Percentiles rank a stretch among this genome's conserved stretches.
Conservation (phyloP, 148 eudicot genomes). For the Spergularia marina region DNA sequence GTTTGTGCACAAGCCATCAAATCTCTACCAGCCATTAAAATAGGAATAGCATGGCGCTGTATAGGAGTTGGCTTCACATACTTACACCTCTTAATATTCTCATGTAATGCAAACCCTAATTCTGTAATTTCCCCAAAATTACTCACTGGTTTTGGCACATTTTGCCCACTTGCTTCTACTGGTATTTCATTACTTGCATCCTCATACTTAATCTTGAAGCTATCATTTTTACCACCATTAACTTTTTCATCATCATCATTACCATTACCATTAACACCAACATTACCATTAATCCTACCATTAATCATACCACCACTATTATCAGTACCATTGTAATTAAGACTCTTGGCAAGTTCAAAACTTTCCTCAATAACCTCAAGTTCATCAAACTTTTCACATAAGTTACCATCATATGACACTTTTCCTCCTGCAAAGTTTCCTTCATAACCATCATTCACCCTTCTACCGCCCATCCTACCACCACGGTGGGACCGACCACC, state of each 20-base stretch:
- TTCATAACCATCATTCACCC: not conserved
- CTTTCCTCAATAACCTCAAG: slow-evolving; percentile 29
- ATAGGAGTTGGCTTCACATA: slow-evolving; percentile 73
- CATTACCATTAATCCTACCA: not conserved
- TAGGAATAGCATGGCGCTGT: slow-evolving; percentile 71
- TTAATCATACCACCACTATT: not conserved
- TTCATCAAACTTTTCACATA: slow-evolving; percentile 35
- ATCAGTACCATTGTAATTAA: slow-evolving; percentile 18
- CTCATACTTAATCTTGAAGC: slow-evolving; percentile 17
- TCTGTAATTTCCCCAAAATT: slow-evolving; percentile 49
- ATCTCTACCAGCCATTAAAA: slow-evolving; percentile 64
- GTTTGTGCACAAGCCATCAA: slow-evolving; percentile 95
- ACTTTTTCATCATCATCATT: not conserved
- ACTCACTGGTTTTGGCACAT: slow-evolving; percentile 43
- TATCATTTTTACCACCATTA: not conserved
- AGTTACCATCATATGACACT: not conserved
- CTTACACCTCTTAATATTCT: slow-evolving; percentile 69
- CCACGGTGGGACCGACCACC: slow-evolving; percentile 2
- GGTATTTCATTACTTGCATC: slow-evolving; percentile 69
- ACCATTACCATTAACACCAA: not conserved
- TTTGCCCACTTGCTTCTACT: slow-evolving; percentile 50
- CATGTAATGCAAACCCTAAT: slow-evolving; percentile 43
- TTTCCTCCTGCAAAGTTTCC: not conserved
- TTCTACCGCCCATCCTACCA: not conserved
- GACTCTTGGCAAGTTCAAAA: slow-evolving; percentile 1